Conservation (phyloP, 1,139 yeast species). For the Debaryomycetaceae sp. region DNA sequence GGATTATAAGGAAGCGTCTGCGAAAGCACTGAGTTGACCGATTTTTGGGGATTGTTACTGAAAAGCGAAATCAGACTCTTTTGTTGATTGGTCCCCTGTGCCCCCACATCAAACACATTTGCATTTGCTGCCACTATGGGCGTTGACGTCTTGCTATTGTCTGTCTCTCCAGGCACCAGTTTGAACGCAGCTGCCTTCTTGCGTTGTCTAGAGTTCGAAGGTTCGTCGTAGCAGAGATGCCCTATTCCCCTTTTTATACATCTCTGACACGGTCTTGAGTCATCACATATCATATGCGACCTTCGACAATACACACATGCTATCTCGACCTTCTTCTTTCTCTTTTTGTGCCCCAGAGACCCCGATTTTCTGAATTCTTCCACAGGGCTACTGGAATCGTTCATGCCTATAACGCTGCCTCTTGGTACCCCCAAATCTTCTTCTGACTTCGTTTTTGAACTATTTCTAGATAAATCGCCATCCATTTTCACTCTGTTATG, state of each 20-base stretch:
- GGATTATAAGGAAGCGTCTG: conserved; percentile 53
- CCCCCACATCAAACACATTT: conserved; percentile 1
- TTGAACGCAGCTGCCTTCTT: conserved; percentile 33
- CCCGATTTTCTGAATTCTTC: not conserved
- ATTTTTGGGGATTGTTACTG: conserved; percentile 6
- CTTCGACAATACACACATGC: conserved; percentile 93
- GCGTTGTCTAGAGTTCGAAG: conserved; percentile 43
- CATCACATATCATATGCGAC: conserved; percentile 94
- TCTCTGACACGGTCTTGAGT: conserved; percentile 78
- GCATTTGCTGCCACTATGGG: conserved; percentile 3
- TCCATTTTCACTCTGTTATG: conserved; percentile 1
- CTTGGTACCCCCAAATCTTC: not conserved
- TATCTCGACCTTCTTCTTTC: conserved; percentile 56
- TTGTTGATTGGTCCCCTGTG: conserved; percentile 1
- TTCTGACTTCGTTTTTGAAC: conserved; percentile 1
- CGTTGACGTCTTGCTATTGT: not conserved
- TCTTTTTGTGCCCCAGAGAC: conserved; percentile 16
- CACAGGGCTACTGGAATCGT: not conserved
- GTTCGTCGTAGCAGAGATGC: conserved; percentile 84
- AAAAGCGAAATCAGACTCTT: conserved; percentile 4
- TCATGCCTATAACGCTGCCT: not conserved
- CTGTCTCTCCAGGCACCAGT: not conserved
- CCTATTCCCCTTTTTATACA: conserved; percentile 88
- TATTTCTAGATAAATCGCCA: not conserved
- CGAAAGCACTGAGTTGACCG: conserved; percentile 33